Percentiles rank a stretch among this genome's conserved stretches.
Evolutionary conservation across 805 yeast genomes (phyloP).

Genomic region (Candida incommunis): DNA sequence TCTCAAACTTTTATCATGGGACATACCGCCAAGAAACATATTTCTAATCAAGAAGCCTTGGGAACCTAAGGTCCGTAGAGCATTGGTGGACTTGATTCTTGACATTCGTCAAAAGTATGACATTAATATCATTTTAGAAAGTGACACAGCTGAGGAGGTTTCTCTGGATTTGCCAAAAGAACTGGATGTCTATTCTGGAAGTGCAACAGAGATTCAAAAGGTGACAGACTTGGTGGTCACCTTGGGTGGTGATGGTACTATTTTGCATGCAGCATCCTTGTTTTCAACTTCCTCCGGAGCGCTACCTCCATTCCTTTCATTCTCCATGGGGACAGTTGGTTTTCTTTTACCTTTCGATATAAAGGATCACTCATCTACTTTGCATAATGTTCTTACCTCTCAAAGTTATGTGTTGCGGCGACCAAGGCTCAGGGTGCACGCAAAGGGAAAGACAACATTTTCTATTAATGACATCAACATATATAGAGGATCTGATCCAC

Average conservation of each 20-base stretch:
- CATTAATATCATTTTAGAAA: constrained; percentile 63
- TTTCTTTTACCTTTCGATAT: constrained; percentile 81
- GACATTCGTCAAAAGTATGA: constrained; percentile 46
- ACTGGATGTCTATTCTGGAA: constrained; percentile 39
- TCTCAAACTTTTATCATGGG: constrained; percentile 40
- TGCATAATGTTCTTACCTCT: constrained; percentile 50
- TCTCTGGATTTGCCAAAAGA: constrained; percentile 9
- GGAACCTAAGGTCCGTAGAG: constrained; percentile 46
- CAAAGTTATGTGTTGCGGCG: constrained; percentile 64
- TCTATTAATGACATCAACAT: constrained; percentile 89
- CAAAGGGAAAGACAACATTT: constrained; percentile 25
- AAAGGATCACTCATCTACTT: constrained; percentile 41
- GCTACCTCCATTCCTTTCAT: constrained; percentile 82
- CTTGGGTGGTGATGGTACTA: constrained; percentile 95
- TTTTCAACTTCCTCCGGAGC: constrained; percentile 41
- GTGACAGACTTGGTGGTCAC: constrained; percentile 75
- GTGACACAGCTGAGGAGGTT: constrained; percentile 63
- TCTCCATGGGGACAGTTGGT: constrained; percentile 84
- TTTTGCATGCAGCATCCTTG: constrained; percentile 65
- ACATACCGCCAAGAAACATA: constrained; percentile 57
- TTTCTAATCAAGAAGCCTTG: constrained; percentile 77
- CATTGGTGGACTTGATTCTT: constrained; percentile 49
- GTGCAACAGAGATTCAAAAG: constrained; percentile 36
- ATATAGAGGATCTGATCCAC: constrained; percentile 82
- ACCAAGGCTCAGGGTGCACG: constrained; percentile 43